phyloP scores from a whole-genome alignment of 305 asterid genomes.

The Fraxinus sp. region DNA sequence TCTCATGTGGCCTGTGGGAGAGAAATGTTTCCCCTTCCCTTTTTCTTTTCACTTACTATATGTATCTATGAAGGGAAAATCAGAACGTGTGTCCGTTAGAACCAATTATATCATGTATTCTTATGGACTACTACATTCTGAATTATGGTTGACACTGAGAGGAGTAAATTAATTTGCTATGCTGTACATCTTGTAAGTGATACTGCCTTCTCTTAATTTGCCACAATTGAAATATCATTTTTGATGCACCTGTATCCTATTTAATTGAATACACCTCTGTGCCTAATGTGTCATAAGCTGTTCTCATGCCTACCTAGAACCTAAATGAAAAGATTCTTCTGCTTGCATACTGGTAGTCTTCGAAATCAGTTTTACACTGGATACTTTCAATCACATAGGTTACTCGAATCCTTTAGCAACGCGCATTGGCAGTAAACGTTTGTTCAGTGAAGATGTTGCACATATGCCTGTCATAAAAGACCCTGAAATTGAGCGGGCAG shows the following conservation, averaged over 20 bases:
- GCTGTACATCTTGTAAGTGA: not conserved
- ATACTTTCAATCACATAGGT: constrained; percentile 37
- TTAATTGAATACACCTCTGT: not conserved
- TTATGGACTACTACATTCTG: not conserved
- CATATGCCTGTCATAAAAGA: constrained; percentile 65
- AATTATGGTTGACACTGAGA: constrained; percentile 4
- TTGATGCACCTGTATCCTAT: not conserved
- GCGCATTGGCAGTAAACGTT: constrained; percentile 49
- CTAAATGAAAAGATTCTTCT: not conserved
- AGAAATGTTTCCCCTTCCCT: not conserved
- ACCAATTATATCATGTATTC: not conserved
- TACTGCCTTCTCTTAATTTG: not conserved
- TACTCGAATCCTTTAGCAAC: constrained; percentile 39
- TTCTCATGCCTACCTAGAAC: constrained; percentile 7
- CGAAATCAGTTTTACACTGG: constrained; percentile 14
- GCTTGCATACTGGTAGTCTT: not conserved
- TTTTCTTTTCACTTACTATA: not conserved
- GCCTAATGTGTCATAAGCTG: constrained; percentile 2
- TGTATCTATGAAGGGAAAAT: not conserved
- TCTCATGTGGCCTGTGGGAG: not conserved
- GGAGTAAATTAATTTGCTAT: not conserved
- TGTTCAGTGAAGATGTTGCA: constrained; percentile 59
- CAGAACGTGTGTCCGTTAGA: not conserved
- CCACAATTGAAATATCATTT: not conserved
- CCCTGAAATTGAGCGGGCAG: constrained; percentile 56